Base-by-base conservation (phyloP, 2,329 filamentous ascomycete species). In the Clarireedia monteithiana region DNA sequence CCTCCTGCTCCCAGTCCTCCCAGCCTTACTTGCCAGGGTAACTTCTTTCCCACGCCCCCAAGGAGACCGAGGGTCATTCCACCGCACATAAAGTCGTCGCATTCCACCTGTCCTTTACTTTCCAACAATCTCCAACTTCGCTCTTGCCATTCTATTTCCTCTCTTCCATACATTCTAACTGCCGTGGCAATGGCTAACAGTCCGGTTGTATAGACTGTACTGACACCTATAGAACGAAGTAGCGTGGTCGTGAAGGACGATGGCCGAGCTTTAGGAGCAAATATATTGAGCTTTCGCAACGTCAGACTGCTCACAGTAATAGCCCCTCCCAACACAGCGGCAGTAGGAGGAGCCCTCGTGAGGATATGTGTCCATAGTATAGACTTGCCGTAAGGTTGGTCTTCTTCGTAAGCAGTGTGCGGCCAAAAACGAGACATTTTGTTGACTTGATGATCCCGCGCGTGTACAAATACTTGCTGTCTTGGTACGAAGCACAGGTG, bases 91-190 rank as follows among this genome's bases (percentile, higher is more conserved):
- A 75, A 82, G 63, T 80, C 79, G 64, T 85, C 82, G 49, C 73
- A 75, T 62, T 79, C 73, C 0, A 79, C 64, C 71, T 87, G 82
- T 0, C 79, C 76, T 42, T 69, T 66, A 60, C 80, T 85, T 69
- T 79, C 79, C 45, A 83, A 62, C 50, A 87, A 64, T 30, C 83
- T 72, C 82, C 83, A 86, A 55, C 77, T 76, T 17, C 84, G 73
- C 65, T 86, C 83, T 63, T 78, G 70, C 83, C 83, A 86, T 68
- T 86, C 82, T 34, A 86, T 80, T 42, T 77, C 73, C 61, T 81
- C 75, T 15, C 74, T 72, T 0, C 78, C 80, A 53, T 70, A 70
- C 82, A 86, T 85, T 2, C 76, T 71, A 0, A 65, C 72, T 27
- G 69, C 66, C 4, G 81, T 70, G 60, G 71, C 75, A 4, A 76